A percentile compares a stretch with the other conserved stretches of the same genome.
phyloP scores from a whole-genome alignment of 2,329 filamentous ascomycete species.

The Ophiostoma sp. region DNA sequence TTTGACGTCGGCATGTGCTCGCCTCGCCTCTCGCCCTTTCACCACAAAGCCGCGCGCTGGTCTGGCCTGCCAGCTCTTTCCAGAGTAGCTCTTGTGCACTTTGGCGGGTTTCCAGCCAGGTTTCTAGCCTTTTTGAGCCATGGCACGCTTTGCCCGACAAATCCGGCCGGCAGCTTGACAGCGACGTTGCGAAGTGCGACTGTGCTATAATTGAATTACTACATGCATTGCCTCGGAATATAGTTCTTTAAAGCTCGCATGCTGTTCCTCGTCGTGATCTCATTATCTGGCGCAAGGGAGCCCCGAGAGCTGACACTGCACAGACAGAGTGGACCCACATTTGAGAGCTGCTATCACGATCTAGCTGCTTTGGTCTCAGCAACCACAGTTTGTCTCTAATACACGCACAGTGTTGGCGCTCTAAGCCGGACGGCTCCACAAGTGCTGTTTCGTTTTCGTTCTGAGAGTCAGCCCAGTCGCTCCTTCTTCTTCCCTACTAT shows the following conservation, averaged over 20 bases:
- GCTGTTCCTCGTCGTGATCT: neutral
- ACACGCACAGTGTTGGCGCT: neutral
- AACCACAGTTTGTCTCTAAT: neutral
- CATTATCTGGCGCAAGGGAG: neutral
- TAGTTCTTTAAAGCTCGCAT: neutral
- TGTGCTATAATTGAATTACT: neutral
- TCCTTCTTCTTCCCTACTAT: neutral
- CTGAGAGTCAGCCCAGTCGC: neutral
- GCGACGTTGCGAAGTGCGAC: neutral
- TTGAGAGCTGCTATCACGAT: neutral
- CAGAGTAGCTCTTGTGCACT: neutral
- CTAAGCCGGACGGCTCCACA: conserved; percentile 1
- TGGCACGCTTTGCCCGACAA: neutral
- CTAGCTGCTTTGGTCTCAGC: neutral
- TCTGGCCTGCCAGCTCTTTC: no score
- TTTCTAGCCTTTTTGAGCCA: neutral
- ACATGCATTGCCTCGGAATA: neutral
- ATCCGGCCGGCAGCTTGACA: neutral
- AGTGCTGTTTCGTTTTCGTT: conserved; percentile 4
- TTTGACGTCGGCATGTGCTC: conserved; percentile 5
- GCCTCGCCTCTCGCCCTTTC: conserved; percentile 1
- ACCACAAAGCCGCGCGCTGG: neutral
- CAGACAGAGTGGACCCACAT: neutral
- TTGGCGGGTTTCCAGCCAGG: neutral
- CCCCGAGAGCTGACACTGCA: neutral